Percentiles rank a stretch among this genome's conserved stretches.
phyloP scores from a whole-genome alignment of 108 stramenopile genomes.

The Discostella pseudostelligera region DNA sequence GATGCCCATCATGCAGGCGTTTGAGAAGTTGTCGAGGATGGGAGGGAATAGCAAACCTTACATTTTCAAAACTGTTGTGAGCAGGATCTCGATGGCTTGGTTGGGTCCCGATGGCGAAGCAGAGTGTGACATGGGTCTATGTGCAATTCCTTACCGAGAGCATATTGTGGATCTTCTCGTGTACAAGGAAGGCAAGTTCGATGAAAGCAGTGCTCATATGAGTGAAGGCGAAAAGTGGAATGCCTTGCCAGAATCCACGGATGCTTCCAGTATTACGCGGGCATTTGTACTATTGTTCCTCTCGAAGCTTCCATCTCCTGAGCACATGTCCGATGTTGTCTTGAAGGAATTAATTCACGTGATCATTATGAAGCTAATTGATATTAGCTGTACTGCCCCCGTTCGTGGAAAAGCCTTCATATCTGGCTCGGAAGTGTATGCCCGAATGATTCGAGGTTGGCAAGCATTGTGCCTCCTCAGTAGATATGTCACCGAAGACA shows the following conservation, averaged over 20 bases:
- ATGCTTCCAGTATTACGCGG: constrained; percentile 60
- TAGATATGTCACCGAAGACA: constrained; percentile 66
- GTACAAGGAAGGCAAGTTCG: constrained; percentile 71
- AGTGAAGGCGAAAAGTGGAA: constrained; percentile 13
- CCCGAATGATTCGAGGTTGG: constrained; percentile 69
- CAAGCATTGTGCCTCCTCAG: constrained; percentile 79
- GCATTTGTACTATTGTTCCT: constrained; percentile 74
- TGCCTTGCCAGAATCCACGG: constrained; percentile 35
- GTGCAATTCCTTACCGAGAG: constrained; percentile 74
- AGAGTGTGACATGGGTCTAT: constrained; percentile 41
- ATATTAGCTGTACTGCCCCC: constrained; percentile 46
- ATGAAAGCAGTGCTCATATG: constrained; percentile 60
- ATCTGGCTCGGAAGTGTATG: constrained; percentile 69
- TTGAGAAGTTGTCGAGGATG: constrained; percentile 58
- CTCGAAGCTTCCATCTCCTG: constrained; percentile 55
- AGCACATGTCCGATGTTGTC: constrained; percentile 48
- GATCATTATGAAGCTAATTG: constrained; percentile 59
- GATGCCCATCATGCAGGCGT: constrained; percentile 65
- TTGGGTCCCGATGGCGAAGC: constrained; percentile 36
- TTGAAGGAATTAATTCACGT: constrained; percentile 57
- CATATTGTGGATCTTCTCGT: constrained; percentile 69
- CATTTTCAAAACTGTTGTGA: constrained; percentile 56
- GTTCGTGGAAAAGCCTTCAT: constrained; percentile 54
- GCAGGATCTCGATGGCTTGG: constrained; percentile 66
- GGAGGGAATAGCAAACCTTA: constrained; percentile 61